Evolutionary conservation across 352 stramenopile genomes (phyloP).

Genomic region (Pythium apleroticum): DNA sequence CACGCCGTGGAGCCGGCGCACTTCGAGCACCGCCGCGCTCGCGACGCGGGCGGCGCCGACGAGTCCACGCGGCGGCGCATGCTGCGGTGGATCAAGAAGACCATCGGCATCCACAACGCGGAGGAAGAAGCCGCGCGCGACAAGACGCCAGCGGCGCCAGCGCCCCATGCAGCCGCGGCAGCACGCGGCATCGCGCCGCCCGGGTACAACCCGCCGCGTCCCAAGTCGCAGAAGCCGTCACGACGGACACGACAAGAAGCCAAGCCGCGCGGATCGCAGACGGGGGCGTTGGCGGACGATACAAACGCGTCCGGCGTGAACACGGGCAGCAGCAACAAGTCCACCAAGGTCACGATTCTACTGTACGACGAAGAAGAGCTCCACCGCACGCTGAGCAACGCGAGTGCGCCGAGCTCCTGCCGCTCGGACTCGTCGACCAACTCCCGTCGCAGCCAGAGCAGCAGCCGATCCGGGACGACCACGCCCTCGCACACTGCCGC

Average conservation of each 20-base stretch:
- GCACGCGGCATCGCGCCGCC: constrained; percentile 13
- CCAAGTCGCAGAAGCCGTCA: background rate
- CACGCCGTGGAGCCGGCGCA: background rate
- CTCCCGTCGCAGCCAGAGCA: constrained; percentile 5
- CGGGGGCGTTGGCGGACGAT: background rate
- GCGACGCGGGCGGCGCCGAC: constrained; percentile 9
- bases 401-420: constrained; percentile 17
- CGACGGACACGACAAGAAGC: background rate
- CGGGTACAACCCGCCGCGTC: constrained; percentile 9
- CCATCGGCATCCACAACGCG: constrained; percentile 31
- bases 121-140: constrained; percentile 10
- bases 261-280: constrained; percentile 1
- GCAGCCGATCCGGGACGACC: background rate
- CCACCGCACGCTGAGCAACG: constrained; percentile 17
- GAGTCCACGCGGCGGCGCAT: constrained; percentile 58
- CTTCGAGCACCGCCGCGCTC: background rate
- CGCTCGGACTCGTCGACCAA: constrained; percentile 16
- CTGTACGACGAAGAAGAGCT: constrained; percentile 25
- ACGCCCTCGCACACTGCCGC: constrained; percentile 1
- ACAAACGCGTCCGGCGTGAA: constrained; percentile 10
- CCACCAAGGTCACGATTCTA: constrained; percentile 19
- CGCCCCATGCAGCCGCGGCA: no score
- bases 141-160: constrained; percentile 12
- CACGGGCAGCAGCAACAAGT: constrained; percentile 14
- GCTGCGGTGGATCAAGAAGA: constrained; percentile 63